These are phyloP conservation scores for Ordospora pajunii DNA, from an alignment of 371 early-diverging fungal genomes.

Conservation along the genomic window DNA sequence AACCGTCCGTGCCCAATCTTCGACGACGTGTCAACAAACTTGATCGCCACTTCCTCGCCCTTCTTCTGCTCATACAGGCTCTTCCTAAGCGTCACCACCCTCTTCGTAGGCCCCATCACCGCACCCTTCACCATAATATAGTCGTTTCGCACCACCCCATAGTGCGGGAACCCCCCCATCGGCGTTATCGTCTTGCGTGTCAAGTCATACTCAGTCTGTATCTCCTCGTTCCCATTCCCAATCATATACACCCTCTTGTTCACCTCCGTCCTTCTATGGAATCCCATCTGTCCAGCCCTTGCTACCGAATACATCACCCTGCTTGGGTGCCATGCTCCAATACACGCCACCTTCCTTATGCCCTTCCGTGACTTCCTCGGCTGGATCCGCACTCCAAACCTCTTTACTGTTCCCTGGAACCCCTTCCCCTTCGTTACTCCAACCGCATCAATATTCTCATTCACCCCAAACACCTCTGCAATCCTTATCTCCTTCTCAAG, in stretches of 20 bases:
- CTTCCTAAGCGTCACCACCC: constrained; percentile 95
- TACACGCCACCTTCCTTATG: constrained; percentile 99
- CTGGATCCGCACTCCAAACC: constrained; percentile 99
- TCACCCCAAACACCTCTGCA: constrained; percentile 78
- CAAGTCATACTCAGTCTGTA: constrained; percentile 90
- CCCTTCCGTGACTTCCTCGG: constrained; percentile 99
- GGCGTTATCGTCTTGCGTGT: constrained; percentile 93
- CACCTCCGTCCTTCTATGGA: constrained; percentile 97
- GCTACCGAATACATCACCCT: constrained; percentile 97
- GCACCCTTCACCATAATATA: constrained; percentile 96
- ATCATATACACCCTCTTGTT: constrained; percentile 99
- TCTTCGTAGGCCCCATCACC: constrained; percentile 89
- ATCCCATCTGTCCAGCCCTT: constrained; percentile 98
- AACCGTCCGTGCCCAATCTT: constrained; percentile 99
- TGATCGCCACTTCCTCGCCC: constrained; percentile 82
- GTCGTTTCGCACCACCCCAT: constrained; percentile 92
- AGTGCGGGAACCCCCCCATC: constrained; percentile 97
- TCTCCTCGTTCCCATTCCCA: constrained; percentile 76
- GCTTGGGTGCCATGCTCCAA: constrained; percentile 99
- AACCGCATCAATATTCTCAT: constrained; percentile 96
- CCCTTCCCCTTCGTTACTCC: constrained; percentile 99
- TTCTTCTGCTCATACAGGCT: constrained; percentile 85
- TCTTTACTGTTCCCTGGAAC: constrained; percentile 93
- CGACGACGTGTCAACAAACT: constrained; percentile 97
- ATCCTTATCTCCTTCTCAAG: constrained; percentile 90